Percentiles rank a stretch among this genome's conserved stretches.
Evolutionary conservation across 2,329 filamentous ascomycete genomes (phyloP).

Genomic region (Piedraia hortae): DNA sequence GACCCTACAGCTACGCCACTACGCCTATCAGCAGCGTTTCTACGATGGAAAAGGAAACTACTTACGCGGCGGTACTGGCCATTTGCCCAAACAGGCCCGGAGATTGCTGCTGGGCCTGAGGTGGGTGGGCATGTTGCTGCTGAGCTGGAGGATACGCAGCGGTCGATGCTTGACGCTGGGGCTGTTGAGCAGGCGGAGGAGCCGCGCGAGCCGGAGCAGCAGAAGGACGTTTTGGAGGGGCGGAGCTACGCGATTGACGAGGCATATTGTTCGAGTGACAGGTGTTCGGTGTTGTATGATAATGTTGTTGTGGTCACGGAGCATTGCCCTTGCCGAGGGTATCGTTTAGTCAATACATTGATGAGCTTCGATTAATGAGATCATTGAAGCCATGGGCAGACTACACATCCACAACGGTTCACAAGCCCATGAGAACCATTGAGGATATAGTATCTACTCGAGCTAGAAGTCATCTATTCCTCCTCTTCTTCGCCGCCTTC

Average conservation of each 20-base stretch:
- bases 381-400: too few species aligned
- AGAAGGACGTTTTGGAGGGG: constrained; percentile 19
- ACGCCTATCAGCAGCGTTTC: too few species aligned
- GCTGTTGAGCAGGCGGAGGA: constrained; percentile 37
- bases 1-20: constrained; percentile 94
- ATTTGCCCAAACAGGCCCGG: constrained; percentile 87
- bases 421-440: too few species aligned
- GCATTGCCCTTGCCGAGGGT: too few species aligned
- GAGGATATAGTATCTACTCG: too few species aligned
- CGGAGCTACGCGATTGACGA: too few species aligned
- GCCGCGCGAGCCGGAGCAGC: constrained; percentile 14
- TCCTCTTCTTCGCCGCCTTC: constrained; percentile 62
- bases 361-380: too few species aligned
- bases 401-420: too few species aligned
- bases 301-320: too few species aligned
- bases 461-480: constrained; percentile 6
- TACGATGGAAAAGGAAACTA: constrained; percentile 8
- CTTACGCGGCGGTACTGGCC: constrained; percentile 92
- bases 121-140: constrained; percentile 19
- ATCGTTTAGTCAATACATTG: too few species aligned
- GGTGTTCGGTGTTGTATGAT: too few species aligned
- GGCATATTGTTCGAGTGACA: too few species aligned
- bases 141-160: constrained; percentile 16
- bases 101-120: constrained; percentile 26
- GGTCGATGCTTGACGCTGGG: constrained; percentile 27